Conservation (phyloP, 345 rosid species). For the Lepidium sativum region DNA sequence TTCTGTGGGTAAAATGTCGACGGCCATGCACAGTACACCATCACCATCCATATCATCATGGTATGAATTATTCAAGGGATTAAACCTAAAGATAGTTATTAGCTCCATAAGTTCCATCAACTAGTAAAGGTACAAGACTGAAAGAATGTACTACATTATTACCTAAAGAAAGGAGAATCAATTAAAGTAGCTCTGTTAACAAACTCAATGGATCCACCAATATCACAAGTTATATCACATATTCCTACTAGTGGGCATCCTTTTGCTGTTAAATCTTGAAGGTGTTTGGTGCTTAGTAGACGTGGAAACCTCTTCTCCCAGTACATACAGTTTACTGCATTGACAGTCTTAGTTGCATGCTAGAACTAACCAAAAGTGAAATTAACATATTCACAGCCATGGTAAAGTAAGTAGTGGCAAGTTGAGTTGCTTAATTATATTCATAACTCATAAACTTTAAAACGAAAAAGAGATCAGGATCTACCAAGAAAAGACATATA, state of each 20-base stretch:
- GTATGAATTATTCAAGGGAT: slow-evolving; percentile 50
- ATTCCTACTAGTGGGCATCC: slow-evolving; percentile 80
- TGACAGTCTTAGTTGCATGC: not conserved
- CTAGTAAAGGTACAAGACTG: not conserved
- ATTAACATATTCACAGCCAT: not conserved
- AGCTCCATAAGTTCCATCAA: not conserved
- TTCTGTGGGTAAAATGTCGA: slow-evolving; percentile 91
- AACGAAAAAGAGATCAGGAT: slow-evolving; percentile 14
- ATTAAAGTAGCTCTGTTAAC: slow-evolving; percentile 61
- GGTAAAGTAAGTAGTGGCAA: not conserved
- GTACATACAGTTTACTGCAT: slow-evolving; percentile 89
- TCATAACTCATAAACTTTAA: not conserved
- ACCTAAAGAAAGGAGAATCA: slow-evolving; percentile 91
- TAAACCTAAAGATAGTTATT: slow-evolving; percentile 38
- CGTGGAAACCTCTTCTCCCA: slow-evolving; percentile 92
- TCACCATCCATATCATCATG: slow-evolving; percentile 74
- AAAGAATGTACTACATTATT: slow-evolving; percentile 36
- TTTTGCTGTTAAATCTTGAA: slow-evolving; percentile 49
- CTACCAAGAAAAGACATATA: slow-evolving; percentile 81
- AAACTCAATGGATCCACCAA: slow-evolving; percentile 82
- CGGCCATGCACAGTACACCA: slow-evolving; percentile 68
- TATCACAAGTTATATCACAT: slow-evolving; percentile 87
- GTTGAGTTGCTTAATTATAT: not conserved
- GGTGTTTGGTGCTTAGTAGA: slow-evolving; percentile 56
- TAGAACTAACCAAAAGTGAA: not conserved